Evolutionary conservation across 768 basidiomycete species (phyloP).

Genomic region (Sutorius australiensis): DNA sequence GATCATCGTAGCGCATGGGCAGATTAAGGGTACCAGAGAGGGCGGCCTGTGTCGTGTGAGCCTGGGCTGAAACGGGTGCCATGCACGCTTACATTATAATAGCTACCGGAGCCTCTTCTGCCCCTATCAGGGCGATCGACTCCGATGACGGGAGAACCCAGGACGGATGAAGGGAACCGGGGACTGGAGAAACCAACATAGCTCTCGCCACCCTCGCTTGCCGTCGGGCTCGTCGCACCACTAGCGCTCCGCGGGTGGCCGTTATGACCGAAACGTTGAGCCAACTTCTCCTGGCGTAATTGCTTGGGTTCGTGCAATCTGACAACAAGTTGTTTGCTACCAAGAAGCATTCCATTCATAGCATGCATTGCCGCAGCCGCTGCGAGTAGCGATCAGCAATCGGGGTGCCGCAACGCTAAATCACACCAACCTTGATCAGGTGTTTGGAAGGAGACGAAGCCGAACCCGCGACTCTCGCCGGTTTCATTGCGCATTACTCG

Average conservation of each 20-base stretch:
- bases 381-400: constrained; percentile 28
- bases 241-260: constrained; percentile 77
- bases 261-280: constrained; percentile 75
- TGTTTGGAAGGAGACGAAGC: constrained; percentile 84
- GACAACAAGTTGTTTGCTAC: constrained; percentile 77
- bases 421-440: constrained; percentile 67
- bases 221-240: constrained; percentile 82
- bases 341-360: constrained; percentile 76
- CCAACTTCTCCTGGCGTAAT: constrained; percentile 84
- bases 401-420: background rate
- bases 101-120: constrained; percentile 80
- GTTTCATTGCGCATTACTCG: constrained; percentile 87
- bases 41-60: constrained; percentile 55
- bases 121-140: constrained; percentile 61
- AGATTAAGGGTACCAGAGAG: constrained; percentile 74
- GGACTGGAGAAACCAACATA: constrained; percentile 74
- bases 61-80: background rate
- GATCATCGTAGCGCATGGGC: constrained; percentile 85
- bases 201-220: constrained; percentile 77
- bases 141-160: constrained; percentile 55
- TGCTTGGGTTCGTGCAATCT: constrained; percentile 90
- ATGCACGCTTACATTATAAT: constrained; percentile 61
- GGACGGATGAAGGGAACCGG: constrained; percentile 45
- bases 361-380: constrained; percentile 69
- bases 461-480: constrained; percentile 82